Evolutionary conservation across 495 filamentous ascomycete genomes (phyloP), one percentile per base, ranked within the genome.

Genomic region (Penicillium tannophilum): DNA sequence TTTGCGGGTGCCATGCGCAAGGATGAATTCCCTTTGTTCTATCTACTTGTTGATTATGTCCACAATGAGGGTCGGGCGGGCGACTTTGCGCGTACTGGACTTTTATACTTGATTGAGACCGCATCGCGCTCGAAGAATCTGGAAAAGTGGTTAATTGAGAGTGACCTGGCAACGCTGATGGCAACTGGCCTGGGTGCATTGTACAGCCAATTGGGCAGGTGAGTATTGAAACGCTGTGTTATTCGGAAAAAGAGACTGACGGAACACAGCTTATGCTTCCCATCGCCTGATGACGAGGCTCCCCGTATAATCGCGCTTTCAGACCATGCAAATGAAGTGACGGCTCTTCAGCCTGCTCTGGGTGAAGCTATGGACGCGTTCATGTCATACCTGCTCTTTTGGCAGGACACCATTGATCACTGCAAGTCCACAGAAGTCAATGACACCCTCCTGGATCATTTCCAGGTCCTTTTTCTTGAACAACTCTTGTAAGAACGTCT

Each of bases 391-490:
- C 79, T 99, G 14, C 76, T 92, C 16, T 98, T 99, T 63, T 99
- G 94, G 95, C 94, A 99, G 66, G 94, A 99, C 72, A 91, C 96
- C 16, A 81, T 99, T 48, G 92, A 97, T 66, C 91, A 98, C 73
- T 99, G 94, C 74, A 86, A 86, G 60, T 97, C 93, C 1, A 79
- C 84, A 2, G 95, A 98, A 67, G 90, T 99, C 48, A 93, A 92
- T 62, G 90, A 89, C 56, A 97, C 92, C 0, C 76, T 99, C 23
- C 77, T 99, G 42, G 95, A 98, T 71, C 95, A 99, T 72, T 99
- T 98, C 67, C 92, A 97, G 68, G 88, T 98, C 59, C 84, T 99
- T 10, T 99, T 99, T 70, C 76, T 99, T 44, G 91, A 97, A 64
- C 94, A 98, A 71, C 76, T 99, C 67, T 72, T 99, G 89, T 98